These are phyloP conservation scores for Hypholoma fasciculare DNA, from an alignment of 768 basidiomycete species.

Conservation along the genomic window DNA sequence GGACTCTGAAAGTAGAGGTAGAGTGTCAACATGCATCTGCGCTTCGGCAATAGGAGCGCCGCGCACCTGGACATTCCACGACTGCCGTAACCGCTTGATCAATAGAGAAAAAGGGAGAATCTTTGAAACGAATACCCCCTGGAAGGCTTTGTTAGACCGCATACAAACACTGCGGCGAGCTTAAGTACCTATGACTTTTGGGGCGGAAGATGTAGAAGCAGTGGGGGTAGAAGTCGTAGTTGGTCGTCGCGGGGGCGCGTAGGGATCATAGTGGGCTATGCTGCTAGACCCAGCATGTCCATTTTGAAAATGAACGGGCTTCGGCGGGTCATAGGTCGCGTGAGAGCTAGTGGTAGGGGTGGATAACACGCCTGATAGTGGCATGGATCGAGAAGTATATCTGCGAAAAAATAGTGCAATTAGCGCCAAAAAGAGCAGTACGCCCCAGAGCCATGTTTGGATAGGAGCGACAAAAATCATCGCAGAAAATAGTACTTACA, in stretches of 20 bases:
- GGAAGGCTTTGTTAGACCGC: slow-evolving; percentile 17
- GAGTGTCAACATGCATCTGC: slow-evolving; percentile 1
- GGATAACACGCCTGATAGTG: slow-evolving; percentile 10
- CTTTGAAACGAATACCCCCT: slow-evolving; percentile 72
- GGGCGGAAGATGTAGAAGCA: slow-evolving; percentile 28
- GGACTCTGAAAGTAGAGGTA: slow-evolving; percentile 53
- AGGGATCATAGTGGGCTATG: slow-evolving; percentile 62
- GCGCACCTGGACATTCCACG: slow-evolving; percentile 77
- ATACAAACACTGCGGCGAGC: slow-evolving; percentile 14
- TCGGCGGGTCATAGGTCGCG: slow-evolving; percentile 25
- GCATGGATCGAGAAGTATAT: slow-evolving; percentile 19
- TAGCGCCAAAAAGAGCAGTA: neutral
- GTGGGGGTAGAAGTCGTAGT: slow-evolving; percentile 33
- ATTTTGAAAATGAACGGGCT: slow-evolving; percentile 28
- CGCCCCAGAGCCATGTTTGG: slow-evolving; percentile 1
- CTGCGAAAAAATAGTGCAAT: slow-evolving; percentile 12
- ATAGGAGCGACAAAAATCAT: neutral
- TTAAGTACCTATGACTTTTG: slow-evolving; percentile 30
- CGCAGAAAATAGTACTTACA: slow-evolving; percentile 47
- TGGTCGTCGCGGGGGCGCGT: slow-evolving; percentile 44
- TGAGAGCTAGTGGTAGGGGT: slow-evolving; percentile 19
- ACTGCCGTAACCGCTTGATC: slow-evolving; percentile 66
- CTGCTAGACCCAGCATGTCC: slow-evolving; percentile 31
- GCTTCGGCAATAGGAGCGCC: slow-evolving; percentile 1
- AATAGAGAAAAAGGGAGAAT: slow-evolving; percentile 74